Evolutionary conservation across 768 basidiomycete genomes (phyloP), one percentile per base, ranked within the genome.

Genomic region (Naganishia antarctica): DNA sequence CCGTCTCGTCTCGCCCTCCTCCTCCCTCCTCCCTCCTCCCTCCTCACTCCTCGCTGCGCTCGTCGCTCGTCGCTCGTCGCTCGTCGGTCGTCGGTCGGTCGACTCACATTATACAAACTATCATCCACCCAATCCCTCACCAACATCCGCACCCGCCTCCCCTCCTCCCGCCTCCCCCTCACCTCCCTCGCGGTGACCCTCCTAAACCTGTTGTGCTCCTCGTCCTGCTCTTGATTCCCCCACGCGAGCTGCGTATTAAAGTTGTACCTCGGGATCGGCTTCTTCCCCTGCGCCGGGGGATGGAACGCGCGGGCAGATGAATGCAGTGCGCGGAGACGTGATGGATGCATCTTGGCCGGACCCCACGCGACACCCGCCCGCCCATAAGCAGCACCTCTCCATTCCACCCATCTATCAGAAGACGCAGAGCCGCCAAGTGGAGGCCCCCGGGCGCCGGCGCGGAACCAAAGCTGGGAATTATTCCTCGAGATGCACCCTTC

Each of bases 81-180:
- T 34, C 57, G 16, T 43, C n/a, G 31, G 26, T 21, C 16, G n/a
- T n/a, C n/a, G n/a, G n/a, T n/a, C n/a, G n/a, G n/a, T 7, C 26
- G 46, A 64, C 74, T 67, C 51, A 78, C 77, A 76, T 99, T 98
- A 80, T 99, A 99, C 40, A 99, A 79, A 8, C 89, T 87, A 75
- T 99, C 96, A 73, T 98, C 91, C 66, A 99, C 91, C 75, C 88
- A 99, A 79, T 99, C 94, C 68, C 96, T 85, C 48, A 87, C 86
- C 37, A 98, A 86, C 90, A 97, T 93, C 78, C 89, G 90, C 62
- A 93, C 92, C 60, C 84, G 81, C 47, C 80, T 83, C 2, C 92
- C 93, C 7, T 90, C 91, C 53, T 73, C 73, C 63, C 53, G 48
- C 15, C 73, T 64, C 16, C 64, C 47, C 3, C 66, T 46, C 16